Percentiles rank a stretch among this genome's conserved stretches.
These are phyloP conservation scores for Apiospora rasikravindrae DNA, from an alignment of 2,329 filamentous ascomycete genomes.

Conservation along the genomic window DNA sequence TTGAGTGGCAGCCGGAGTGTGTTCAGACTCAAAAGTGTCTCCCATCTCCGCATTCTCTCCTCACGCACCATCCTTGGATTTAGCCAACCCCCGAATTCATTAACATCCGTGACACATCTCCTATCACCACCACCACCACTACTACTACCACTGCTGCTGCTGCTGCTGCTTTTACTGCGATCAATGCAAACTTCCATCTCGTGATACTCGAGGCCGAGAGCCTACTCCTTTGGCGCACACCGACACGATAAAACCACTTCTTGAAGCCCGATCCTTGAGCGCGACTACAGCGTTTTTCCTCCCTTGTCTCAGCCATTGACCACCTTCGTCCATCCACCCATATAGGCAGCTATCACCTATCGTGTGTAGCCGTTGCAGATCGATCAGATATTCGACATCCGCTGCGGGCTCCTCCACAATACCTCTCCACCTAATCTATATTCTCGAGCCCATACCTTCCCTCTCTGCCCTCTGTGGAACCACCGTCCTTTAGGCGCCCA, in stretches of 20 bases:
- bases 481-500: background rate
- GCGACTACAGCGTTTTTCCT: background rate
- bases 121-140: background rate
- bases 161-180: background rate
- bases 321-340: background rate
- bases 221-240: background rate
- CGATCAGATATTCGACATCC: background rate
- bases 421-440: background rate
- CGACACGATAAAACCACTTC: background rate
- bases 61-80: conserved; percentile 10
- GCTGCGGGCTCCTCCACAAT: background rate
- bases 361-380: conserved; percentile 2
- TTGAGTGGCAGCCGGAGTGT: background rate
- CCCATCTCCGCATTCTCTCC: conserved; percentile 11
- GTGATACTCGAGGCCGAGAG: background rate
- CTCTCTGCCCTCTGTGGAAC: background rate
- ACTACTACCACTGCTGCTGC: background rate
- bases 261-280: background rate
- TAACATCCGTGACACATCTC: background rate
- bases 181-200: background rate
- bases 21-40: conserved; percentile 4
- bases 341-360: background rate
- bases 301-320: background rate
- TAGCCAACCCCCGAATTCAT: conserved; percentile 11
- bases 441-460: background rate